These are phyloP conservation scores for Galeopsis tetrahit DNA, from an alignment of 257 asterid genomes.

Conservation along the genomic window DNA sequence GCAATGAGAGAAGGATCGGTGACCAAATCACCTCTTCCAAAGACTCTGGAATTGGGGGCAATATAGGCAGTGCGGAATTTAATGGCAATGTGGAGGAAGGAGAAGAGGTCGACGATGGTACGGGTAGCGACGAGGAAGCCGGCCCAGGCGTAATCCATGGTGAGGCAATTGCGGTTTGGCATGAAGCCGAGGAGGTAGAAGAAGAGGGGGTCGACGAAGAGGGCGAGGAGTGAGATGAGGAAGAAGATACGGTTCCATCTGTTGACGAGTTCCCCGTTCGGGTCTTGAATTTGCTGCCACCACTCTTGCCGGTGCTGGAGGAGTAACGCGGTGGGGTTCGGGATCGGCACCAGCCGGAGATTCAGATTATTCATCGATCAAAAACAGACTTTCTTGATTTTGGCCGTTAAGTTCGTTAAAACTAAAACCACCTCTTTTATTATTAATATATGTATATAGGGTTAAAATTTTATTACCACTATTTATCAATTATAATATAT, in stretches of 20 bases:
- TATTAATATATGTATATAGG: too few species aligned
- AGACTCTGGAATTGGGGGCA: constrained; percentile 67
- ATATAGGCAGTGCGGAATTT: constrained; percentile 82
- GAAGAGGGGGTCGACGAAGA: constrained; percentile 82
- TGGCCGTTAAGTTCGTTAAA: not conserved
- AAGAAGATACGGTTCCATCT: constrained; percentile 81
- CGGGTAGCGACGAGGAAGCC: constrained; percentile 52
- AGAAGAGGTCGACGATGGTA: constrained; percentile 64
- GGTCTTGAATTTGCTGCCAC: constrained; percentile 82
- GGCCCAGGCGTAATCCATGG: constrained; percentile 50
- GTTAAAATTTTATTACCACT: too few species aligned
- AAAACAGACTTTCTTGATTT: not conserved
- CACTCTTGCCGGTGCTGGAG: constrained; percentile 50
- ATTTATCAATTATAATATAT: too few species aligned
- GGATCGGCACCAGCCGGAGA: constrained; percentile 43
- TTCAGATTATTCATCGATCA: constrained; percentile 50
- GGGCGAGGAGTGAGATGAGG: constrained; percentile 59
- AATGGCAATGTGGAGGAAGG: constrained; percentile 64
- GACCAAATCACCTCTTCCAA: constrained; percentile 88
- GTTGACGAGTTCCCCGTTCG: constrained; percentile 59
- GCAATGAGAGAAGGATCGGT: constrained; percentile 62
- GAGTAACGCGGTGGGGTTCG: constrained; percentile 49
- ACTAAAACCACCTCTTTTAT: too few species aligned
- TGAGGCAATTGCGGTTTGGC: constrained; percentile 51
- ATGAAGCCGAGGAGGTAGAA: constrained; percentile 58